A percentile compares a stretch with the other conserved stretches of the same genome.
phyloP scores from a whole-genome alignment of 768 basidiomycete genomes.

The Fomitopsis pulvina region DNA sequence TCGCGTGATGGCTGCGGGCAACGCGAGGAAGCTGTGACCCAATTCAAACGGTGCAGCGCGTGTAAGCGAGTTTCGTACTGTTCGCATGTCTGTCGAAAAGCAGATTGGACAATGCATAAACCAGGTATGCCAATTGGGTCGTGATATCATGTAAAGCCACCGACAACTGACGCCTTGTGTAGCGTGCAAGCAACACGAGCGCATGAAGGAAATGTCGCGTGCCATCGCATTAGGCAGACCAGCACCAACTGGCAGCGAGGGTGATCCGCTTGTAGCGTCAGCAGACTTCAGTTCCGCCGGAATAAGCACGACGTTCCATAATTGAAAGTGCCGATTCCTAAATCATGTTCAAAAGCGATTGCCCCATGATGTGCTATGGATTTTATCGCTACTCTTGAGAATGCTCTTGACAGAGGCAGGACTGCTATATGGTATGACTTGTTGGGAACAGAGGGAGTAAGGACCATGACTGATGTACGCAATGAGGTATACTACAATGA shows the following conservation, averaged over 20 bases:
- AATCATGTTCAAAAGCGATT: too few species aligned
- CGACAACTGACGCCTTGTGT: neutral
- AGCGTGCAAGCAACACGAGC: conserved; percentile 10
- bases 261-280: conserved; percentile 8
- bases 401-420: too few species aligned
- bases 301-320: conserved; percentile 8
- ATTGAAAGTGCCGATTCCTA: conserved; percentile 3
- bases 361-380: too few species aligned
- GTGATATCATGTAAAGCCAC: neutral
- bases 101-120: conserved; percentile 25
- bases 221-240: conserved; percentile 7
- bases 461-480: too few species aligned
- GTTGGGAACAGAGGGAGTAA: too few species aligned
- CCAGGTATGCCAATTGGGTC: conserved; percentile 4
- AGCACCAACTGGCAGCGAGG: neutral
- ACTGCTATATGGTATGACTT: too few species aligned
- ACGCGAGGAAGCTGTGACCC: conserved; percentile 26
- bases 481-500: too few species aligned
- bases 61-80: conserved; percentile 30
- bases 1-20: conserved; percentile 24
- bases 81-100: conserved; percentile 23
- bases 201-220: conserved; percentile 9
- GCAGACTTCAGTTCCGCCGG: conserved; percentile 12
- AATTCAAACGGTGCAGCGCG: conserved; percentile 35
- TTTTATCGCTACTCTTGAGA: too few species aligned